Evolutionary conservation across 768 basidiomycete species (phyloP).

Genomic region (Suillus brevipes): DNA sequence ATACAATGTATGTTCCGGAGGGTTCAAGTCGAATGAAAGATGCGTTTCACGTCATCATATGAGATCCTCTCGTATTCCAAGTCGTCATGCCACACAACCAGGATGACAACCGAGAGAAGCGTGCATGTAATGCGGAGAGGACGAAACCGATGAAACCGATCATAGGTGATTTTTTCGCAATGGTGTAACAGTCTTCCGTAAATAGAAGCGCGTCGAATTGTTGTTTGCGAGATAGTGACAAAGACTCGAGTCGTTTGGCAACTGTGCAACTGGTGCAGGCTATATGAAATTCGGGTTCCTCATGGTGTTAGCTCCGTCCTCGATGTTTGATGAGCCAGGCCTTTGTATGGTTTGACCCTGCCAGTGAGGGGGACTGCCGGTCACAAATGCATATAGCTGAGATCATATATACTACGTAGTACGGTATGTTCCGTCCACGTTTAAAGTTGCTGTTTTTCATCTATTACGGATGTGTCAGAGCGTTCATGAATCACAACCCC

Average conservation of each 20-base stretch:
- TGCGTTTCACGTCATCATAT: not conserved
- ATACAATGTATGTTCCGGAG: not conserved
- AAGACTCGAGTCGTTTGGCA: not conserved
- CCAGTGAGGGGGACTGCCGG: not conserved
- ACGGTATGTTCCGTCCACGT: not conserved
- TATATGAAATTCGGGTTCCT: not conserved
- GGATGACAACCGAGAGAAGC: not conserved
- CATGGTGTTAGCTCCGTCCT: not conserved
- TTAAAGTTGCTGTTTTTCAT: not conserved
- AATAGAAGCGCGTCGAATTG: not conserved
- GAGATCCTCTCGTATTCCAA: not conserved
- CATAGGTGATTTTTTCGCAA: not conserved
- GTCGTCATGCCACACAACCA: not conserved
- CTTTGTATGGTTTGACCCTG: not conserved
- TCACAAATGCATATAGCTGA: not conserved
- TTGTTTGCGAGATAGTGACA: not conserved
- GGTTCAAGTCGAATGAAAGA: not conserved
- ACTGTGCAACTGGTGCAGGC: not conserved
- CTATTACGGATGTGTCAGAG: not conserved
- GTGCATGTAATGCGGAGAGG: constrained; percentile 2
- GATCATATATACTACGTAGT: not conserved
- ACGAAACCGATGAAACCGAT: not conserved
- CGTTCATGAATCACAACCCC: not conserved
- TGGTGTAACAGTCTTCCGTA: not conserved
- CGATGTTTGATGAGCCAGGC: not conserved